A percentile compares a stretch with the other conserved stretches of the same genome.
phyloP scores from a whole-genome alignment of 148 eudicot species.

The Arbutus unedo region DNA sequence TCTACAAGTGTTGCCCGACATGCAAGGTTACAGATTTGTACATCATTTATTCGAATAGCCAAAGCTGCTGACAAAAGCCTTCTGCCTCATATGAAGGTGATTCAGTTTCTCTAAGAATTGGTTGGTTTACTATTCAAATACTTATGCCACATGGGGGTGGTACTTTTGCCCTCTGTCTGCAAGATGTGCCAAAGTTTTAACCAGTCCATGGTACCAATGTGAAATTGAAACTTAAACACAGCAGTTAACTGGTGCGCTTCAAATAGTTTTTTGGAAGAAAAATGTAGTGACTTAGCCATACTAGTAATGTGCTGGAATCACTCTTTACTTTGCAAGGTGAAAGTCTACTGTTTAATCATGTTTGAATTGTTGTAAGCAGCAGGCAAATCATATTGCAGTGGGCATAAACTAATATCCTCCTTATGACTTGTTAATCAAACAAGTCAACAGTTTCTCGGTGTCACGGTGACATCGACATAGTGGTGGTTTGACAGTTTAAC shows the following conservation, averaged over 20 bases:
- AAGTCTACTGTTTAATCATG: neutral
- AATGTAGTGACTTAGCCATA: neutral
- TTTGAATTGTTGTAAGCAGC: neutral
- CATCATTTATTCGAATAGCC: slow-evolving; percentile 95
- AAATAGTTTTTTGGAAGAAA: too few relatives aligned
- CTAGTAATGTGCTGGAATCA: neutral
- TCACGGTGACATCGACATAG: neutral
- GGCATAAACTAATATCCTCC: neutral
- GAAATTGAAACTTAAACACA: neutral
- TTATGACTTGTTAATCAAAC: neutral
- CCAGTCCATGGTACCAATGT: neutral
- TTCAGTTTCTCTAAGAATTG: slow-evolving; percentile 2
- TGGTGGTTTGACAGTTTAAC: neutral
- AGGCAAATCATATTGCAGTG: neutral
- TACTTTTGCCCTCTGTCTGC: neutral
- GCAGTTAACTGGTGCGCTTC: neutral
- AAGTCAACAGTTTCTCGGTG: neutral
- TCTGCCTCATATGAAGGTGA: slow-evolving; percentile 98
- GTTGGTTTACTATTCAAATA: slow-evolving; percentile 2
- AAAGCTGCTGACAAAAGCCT: slow-evolving; percentile 80
- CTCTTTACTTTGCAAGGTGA: neutral
- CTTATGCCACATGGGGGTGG: neutral
- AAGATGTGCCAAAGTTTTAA: neutral
- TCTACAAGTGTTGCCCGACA: slow-evolving; percentile 79
- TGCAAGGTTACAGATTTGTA: slow-evolving; percentile 95